A percentile compares a stretch with the other conserved stretches of the same genome.
phyloP scores from a whole-genome alignment of 208 protist species.

The Leishmania mexicana region DNA sequence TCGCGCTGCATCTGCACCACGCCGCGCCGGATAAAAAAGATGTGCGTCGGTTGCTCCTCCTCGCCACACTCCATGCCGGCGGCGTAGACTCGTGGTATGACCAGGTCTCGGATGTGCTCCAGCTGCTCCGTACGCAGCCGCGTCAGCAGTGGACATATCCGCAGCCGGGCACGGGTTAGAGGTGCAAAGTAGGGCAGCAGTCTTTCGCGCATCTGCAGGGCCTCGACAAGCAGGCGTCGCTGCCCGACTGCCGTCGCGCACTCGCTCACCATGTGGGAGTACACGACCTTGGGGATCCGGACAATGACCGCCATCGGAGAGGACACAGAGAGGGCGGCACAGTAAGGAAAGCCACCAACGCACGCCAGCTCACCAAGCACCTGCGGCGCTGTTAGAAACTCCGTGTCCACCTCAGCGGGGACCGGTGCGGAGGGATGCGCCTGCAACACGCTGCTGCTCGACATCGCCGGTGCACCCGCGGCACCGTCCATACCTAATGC shows the following conservation, averaged over 20 bases:
- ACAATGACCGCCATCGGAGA: slow-evolving; percentile 46
- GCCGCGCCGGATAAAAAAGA: slow-evolving; percentile 83
- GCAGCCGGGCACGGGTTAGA: slow-evolving; percentile 58
- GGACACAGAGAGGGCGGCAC: slow-evolving; percentile 49
- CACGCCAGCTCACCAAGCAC: slow-evolving; percentile 68
- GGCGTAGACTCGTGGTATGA: slow-evolving; percentile 62
- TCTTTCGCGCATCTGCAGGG: slow-evolving; percentile 56
- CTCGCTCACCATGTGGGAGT: slow-evolving; percentile 42
- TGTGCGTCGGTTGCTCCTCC: slow-evolving; percentile 39
- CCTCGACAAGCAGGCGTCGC: slow-evolving; percentile 41
- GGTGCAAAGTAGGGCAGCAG: slow-evolving; percentile 66
- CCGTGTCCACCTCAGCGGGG: slow-evolving; percentile 17
- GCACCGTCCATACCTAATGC: background rate
- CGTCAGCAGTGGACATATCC: slow-evolving; percentile 66
- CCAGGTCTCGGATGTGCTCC: slow-evolving; percentile 53
- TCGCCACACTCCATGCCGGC: slow-evolving; percentile 76
- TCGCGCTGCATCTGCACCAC: slow-evolving; percentile 66
- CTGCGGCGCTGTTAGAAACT: slow-evolving; percentile 43
- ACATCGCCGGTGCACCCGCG: background rate
- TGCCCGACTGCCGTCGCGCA: slow-evolving; percentile 41
- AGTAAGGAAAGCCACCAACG: slow-evolving; percentile 64
- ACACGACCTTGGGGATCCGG: slow-evolving; percentile 43
- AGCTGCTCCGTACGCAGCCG: slow-evolving; percentile 54
- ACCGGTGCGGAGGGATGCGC: background rate
- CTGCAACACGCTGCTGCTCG: slow-evolving; percentile 3